These are phyloP conservation scores for Tubosaeta sp. DNA, from an alignment of 768 basidiomycete genomes.

Conservation along the genomic window DNA sequence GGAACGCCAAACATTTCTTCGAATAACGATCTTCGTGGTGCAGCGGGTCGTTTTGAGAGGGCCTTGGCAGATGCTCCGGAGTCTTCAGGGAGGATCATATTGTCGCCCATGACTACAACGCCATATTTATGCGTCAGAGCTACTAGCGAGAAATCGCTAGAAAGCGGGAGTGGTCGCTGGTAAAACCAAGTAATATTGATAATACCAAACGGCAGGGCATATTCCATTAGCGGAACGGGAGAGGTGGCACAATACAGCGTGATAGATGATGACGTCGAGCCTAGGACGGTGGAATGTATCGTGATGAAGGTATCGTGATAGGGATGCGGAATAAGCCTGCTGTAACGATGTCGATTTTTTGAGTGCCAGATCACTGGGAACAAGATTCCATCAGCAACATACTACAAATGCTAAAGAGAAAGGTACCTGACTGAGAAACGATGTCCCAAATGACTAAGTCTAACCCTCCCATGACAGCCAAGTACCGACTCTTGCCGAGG, in stretches of 20 bases:
- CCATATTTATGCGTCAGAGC: slow-evolving; percentile 67
- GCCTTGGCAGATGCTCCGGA: slow-evolving; percentile 41
- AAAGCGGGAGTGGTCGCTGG: slow-evolving; percentile 30
- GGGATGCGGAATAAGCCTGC: slow-evolving; percentile 51
- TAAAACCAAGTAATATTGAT: slow-evolving; percentile 43
- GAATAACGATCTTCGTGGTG: slow-evolving; percentile 60
- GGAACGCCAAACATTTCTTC: slow-evolving; percentile 88
- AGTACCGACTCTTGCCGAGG: slow-evolving; percentile 61
- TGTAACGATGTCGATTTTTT: slow-evolving; percentile 35
- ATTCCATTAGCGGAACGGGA: slow-evolving; percentile 39
- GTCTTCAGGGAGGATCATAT: slow-evolving; percentile 37
- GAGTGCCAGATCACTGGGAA: slow-evolving; percentile 58
- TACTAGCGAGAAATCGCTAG: slow-evolving; percentile 50
- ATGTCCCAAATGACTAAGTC: slow-evolving; percentile 73
- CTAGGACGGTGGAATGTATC: slow-evolving; percentile 38
- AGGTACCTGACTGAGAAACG: slow-evolving; percentile 52
- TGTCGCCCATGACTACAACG: slow-evolving; percentile 66
- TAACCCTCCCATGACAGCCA: slow-evolving; percentile 48
- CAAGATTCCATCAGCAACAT: background rate
- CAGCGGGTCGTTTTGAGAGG: slow-evolving; percentile 27
- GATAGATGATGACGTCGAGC: slow-evolving; percentile 36
- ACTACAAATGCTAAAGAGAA: background rate
- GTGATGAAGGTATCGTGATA: slow-evolving; percentile 56
- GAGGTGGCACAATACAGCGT: slow-evolving; percentile 48
- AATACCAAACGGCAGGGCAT: slow-evolving; percentile 59